phyloP scores from a whole-genome alignment of 2,329 filamentous ascomycete species.

The Colletotrichum aenigma region DNA sequence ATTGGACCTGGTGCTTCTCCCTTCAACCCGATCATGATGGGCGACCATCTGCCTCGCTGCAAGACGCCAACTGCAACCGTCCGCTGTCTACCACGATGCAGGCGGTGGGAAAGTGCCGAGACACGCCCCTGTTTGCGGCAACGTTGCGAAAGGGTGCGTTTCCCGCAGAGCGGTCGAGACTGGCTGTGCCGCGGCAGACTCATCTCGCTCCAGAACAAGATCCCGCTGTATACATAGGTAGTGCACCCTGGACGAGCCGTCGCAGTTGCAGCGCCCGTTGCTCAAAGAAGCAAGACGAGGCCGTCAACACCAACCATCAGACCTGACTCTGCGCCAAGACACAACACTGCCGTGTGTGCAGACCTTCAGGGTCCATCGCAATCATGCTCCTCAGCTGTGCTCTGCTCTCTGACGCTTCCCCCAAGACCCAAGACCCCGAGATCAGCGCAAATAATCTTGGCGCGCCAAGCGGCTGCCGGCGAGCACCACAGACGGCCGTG shows the following conservation, averaged over 20 bases:
- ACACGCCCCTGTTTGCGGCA: neutral
- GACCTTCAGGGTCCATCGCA: neutral
- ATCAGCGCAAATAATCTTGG: neutral
- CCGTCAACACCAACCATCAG: neutral
- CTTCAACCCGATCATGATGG: neutral
- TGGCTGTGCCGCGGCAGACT: neutral
- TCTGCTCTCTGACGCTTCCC: neutral
- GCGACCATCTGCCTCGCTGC: neutral
- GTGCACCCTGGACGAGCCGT: no score
- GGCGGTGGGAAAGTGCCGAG: neutral
- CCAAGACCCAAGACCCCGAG: neutral
- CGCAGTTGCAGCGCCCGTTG: neutral
- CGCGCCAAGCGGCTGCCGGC: neutral
- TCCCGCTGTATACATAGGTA: no score
- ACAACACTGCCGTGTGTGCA: neutral
- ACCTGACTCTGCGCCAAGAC: neutral
- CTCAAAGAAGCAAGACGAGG: neutral
- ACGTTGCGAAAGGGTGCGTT: neutral
- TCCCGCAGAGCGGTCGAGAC: neutral
- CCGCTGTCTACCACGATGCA: neutral
- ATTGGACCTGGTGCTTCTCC: neutral
- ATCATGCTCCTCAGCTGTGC: neutral
- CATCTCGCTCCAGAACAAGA: neutral
- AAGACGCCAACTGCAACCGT: neutral
- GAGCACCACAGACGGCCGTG: neutral